Evolutionary conservation across 1,139 yeast species (phyloP).

Genomic region (Lipomyces yarrowii): DNA sequence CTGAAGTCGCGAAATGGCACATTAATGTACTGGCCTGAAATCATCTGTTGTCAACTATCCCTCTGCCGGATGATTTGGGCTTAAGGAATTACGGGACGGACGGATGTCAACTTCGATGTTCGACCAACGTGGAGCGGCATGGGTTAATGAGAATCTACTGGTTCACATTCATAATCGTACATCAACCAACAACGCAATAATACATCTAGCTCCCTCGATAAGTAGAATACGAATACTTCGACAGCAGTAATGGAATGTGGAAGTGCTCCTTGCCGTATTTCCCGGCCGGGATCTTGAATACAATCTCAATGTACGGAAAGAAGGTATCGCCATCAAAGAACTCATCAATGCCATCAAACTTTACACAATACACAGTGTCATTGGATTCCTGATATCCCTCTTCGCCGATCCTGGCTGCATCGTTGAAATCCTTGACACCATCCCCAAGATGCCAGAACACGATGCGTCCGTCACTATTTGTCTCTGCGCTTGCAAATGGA

Average conservation of each 20-base stretch:
- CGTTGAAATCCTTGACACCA: conserved; percentile 2
- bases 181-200: not conserved
- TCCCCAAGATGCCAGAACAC: conserved; percentile 55
- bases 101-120: too few relatives aligned
- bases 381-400: conserved; percentile 29
- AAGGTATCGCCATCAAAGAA: conserved; percentile 58
- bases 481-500: conserved; percentile 50
- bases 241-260: conserved; percentile 80
- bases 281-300: conserved; percentile 55
- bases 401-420: conserved; percentile 12
- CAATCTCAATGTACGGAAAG: conserved; percentile 83
- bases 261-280: conserved; percentile 76
- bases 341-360: conserved; percentile 67
- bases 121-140: not conserved
- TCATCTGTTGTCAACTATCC: too few relatives aligned
- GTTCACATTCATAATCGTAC: not conserved
- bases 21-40: too few relatives aligned
- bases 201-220: conserved; percentile 69
- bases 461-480: conserved; percentile 79
- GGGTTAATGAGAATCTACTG: not conserved
- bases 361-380: conserved; percentile 66
- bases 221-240: conserved; percentile 85
- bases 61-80: too few relatives aligned
- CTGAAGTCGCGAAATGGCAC: too few relatives aligned
- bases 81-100: too few relatives aligned